Conservation (phyloP, 768 basidiomycete species). For the Termitomyces sp. region DNA sequence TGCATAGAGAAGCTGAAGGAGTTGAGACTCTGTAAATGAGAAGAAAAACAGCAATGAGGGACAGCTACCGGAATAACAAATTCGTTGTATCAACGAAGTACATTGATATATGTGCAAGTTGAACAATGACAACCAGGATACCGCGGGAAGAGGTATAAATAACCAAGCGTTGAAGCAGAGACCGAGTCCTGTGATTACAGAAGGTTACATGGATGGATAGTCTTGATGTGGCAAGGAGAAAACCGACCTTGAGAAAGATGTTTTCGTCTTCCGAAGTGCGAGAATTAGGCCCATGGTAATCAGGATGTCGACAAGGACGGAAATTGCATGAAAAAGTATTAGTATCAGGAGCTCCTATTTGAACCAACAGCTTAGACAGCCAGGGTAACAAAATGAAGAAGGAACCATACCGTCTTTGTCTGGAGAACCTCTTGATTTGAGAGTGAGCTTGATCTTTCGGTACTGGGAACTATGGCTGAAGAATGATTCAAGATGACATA, state of each 20-base stretch:
- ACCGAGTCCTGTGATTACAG: background rate
- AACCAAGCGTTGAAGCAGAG: conserved; percentile 6
- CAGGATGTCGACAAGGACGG: conserved; percentile 2
- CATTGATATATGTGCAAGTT: conserved; percentile 10
- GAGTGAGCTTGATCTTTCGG: background rate
- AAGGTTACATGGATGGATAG: background rate
- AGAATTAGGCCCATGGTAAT: conserved; percentile 4
- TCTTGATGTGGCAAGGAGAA: too few species aligned
- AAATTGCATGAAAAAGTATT: conserved; percentile 1
- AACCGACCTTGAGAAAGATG: background rate
- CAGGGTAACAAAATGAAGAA: background rate
- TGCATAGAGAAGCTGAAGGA: conserved; percentile 3
- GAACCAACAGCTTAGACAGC: background rate
- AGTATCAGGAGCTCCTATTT: background rate
- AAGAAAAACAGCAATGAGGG: background rate
- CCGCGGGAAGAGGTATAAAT: conserved; percentile 7
- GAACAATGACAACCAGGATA: conserved; percentile 1
- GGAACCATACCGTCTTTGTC: background rate
- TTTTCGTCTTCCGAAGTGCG: background rate
- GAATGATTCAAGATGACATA: background rate
- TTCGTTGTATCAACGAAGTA: conserved; percentile 2
- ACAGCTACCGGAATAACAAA: conserved; percentile 2
- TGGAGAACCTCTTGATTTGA: background rate
- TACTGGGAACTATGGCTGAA: background rate
- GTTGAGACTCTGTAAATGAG: background rate